A percentile compares a stretch with the other conserved stretches of the same genome.
Evolutionary conservation across 1,139 yeast genomes (phyloP).

Genomic region (Kazachstania sp.): DNA sequence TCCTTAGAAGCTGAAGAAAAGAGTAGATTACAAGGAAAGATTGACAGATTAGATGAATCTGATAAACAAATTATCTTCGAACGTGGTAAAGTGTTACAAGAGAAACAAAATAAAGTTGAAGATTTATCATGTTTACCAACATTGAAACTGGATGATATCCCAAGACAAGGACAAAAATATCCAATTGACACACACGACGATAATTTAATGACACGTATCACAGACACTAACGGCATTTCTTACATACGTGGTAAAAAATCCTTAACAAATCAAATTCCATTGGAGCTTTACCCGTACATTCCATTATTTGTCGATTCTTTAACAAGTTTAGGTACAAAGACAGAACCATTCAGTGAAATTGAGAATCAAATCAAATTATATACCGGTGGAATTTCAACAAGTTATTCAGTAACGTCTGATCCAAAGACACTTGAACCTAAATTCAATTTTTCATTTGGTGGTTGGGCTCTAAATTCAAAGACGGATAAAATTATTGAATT

Average conservation of each 20-base stretch:
- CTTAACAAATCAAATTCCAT: constrained; percentile 47
- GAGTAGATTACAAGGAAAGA: constrained; percentile 40
- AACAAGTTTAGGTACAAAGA: constrained; percentile 73
- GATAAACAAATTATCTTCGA: constrained; percentile 53
- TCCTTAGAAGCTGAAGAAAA: constrained; percentile 48
- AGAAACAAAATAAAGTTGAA: constrained; percentile 58
- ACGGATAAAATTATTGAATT: constrained; percentile 51
- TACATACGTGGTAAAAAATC: constrained; percentile 57
- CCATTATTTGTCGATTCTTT: constrained; percentile 74
- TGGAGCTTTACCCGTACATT: constrained; percentile 54
- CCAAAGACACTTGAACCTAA: constrained; percentile 36
- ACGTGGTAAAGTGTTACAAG: constrained; percentile 51
- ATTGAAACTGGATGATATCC: constrained; percentile 61
- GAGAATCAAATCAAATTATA: constrained; percentile 75
- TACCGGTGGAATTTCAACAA: constrained; percentile 77
- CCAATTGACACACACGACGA: constrained; percentile 27
- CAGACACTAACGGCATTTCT: constrained; percentile 68
- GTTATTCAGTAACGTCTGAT: constrained; percentile 47
- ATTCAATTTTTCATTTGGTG: constrained; percentile 50
- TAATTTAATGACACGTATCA: constrained; percentile 36
- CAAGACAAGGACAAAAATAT: constrained; percentile 43
- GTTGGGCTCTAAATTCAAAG: constrained; percentile 67
- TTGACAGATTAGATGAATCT: constrained; percentile 40
- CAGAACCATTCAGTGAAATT: constrained; percentile 63
- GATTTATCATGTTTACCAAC: constrained; percentile 78